These are phyloP conservation scores for Cymbomonas tetramitiformis DNA, from an alignment of 139 green algal genomes.

Conservation along the genomic window DNA sequence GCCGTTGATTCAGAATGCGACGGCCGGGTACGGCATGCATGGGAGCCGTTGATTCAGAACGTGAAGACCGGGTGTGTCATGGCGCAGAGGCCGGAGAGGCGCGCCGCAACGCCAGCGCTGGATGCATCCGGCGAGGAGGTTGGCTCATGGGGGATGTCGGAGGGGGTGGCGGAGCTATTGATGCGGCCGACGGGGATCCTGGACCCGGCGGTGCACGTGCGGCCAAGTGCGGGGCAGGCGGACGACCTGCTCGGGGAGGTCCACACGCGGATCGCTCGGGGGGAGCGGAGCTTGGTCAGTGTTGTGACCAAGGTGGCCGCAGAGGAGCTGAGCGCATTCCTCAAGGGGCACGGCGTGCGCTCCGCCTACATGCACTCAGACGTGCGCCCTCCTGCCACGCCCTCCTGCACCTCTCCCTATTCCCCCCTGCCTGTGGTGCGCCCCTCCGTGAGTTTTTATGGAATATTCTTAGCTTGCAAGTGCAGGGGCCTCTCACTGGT, in stretches of 20 bases:
- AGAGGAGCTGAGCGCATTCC: conserved; percentile 18
- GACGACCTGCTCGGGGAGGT: conserved; percentile 7
- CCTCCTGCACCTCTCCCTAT: not conserved
- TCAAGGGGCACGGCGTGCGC: not conserved
- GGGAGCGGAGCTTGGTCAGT: conserved; percentile 7
- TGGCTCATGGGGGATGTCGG: no score
- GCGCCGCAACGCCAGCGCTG: no score
- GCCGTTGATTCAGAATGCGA: no score
- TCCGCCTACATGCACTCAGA: conserved; percentile 18
- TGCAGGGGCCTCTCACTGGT: no score
- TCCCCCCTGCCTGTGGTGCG: not conserved
- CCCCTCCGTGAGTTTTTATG: no score
- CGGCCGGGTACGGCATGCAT: no score
- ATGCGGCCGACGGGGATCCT: conserved; percentile 17
- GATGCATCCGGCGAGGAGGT: no score
- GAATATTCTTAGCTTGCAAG: no score
- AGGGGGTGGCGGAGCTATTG: conserved; percentile 14
- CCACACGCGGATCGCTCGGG: not conserved
- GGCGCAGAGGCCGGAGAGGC: no score
- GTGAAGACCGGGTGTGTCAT: no score
- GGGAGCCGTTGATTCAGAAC: no score
- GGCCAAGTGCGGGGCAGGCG: not conserved
- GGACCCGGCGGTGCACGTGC: conserved; percentile 11
- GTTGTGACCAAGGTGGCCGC: conserved; percentile 18
- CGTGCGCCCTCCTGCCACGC: no score